phyloP scores from a whole-genome alignment of 805 yeast species.

The Trichomonascus vanleenenianus region DNA sequence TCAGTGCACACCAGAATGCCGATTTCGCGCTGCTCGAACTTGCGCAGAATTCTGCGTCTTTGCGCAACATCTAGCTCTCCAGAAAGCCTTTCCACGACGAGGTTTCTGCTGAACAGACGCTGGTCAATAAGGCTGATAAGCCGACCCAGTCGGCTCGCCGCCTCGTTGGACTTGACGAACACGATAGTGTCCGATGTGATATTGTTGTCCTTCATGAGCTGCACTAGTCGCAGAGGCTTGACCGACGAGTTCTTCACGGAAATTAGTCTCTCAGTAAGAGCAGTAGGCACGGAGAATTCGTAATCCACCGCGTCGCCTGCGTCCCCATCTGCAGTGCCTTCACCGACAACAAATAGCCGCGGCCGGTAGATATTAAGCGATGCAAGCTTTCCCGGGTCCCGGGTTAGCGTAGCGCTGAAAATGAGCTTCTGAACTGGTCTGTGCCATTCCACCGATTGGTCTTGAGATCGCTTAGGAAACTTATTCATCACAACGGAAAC shows the following conservation, averaged over 20 bases:
- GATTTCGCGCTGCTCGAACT: constrained; percentile 48
- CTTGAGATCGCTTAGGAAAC: constrained; percentile 2
- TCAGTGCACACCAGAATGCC: constrained; percentile 68
- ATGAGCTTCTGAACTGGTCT: constrained; percentile 56
- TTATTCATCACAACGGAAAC: constrained; percentile 37
- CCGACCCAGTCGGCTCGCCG: constrained; percentile 71
- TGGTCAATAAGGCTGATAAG: constrained; percentile 41
- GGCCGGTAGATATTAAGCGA: constrained; percentile 63
- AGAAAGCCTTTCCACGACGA: constrained; percentile 26
- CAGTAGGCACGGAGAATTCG: constrained; percentile 32
- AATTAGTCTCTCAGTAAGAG: constrained; percentile 30
- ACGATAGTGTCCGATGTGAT: constrained; percentile 41
- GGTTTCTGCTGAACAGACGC: constrained; percentile 12
- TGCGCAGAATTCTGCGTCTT: constrained; percentile 49
- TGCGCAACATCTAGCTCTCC: constrained; percentile 34
- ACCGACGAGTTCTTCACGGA: constrained; percentile 25
- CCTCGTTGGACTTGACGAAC: constrained; percentile 75
- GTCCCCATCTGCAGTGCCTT: constrained; percentile 26
- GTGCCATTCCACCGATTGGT: constrained; percentile 15
- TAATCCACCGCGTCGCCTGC: constrained; percentile 12
- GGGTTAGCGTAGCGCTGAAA: constrained; percentile 88
- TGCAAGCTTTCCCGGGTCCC: constrained; percentile 82
- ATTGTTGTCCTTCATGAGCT: constrained; percentile 35
- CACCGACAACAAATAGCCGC: constrained; percentile 66
- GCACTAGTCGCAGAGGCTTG: constrained; percentile 70